Base-by-base conservation (phyloP, 805 yeast species). In the Candida glaebosa region DNA sequence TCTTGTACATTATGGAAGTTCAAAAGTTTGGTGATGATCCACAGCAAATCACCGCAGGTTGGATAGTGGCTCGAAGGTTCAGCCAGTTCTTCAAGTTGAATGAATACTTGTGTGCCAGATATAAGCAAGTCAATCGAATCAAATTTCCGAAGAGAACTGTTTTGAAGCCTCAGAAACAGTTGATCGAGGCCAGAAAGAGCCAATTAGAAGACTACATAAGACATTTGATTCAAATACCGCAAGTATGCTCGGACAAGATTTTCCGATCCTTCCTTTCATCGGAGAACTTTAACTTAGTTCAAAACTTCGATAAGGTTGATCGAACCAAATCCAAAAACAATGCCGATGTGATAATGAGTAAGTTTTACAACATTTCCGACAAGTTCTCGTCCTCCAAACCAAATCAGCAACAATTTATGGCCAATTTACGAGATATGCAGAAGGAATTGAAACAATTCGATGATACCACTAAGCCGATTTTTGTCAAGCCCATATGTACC, bases 1-100 rank as follows among this genome's bases (percentile, higher is more conserved):
- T 80, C 3, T 66, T 85, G 38, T 90, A 90, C 60, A 74, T 87
- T 20, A 82, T 91, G 22, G 88, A 83, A 51, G 87, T 91, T 3
- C 82, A 80, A 40, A 82, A 81, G 36, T 57, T 53, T 35, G 56
- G 65, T 53, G 62, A 62, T 5, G 56, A 60, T 22, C 77, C 76
- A 2, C 71, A 67, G 2, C 57, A 65, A 5, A 71, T 73, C 4
- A 67, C 77, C 2, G 87, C 90, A 0, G 84, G 87, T 0, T 91
- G 97, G 97, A 79, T 87, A 40, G 85, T 89, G n/a, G 91, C 96
- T 0, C 67, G 96, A 50, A 69, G 98, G 43, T 90, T 81, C 55
- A 86, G 86, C 51, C 96, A 91, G 55, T 90, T 90, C 58, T 81
- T 73, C 60, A 77, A 75, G 46, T 66, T 90, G 25, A 81, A 90